Base-by-base conservation (phyloP, 2,329 filamentous ascomycete genomes). In the Ophiostoma sp. region DNA sequence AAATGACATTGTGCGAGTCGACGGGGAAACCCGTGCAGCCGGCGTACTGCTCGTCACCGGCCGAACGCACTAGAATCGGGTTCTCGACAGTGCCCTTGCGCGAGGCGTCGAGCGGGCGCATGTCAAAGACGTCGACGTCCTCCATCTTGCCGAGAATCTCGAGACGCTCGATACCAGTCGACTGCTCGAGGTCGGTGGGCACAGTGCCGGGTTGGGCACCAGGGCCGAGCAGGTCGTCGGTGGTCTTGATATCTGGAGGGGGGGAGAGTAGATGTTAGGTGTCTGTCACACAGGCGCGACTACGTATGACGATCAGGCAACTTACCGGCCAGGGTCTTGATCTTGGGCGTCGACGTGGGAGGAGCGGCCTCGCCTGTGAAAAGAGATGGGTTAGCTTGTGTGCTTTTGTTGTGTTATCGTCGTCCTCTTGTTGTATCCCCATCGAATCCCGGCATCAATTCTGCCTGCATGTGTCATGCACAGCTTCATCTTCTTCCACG, bases 111-210 rank as follows among this genome's bases (percentile, higher is more conserved):
- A 99, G 90, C 76, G 96, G 96, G 84, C 90, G 92, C 96, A 98
- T 97, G 86, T 99, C 95, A 87, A 99, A 99, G 82, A 98, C 88
- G 82, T 99, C 96, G 80, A 98, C 87, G 78, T 96, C 95, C 88
- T 98, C 94, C 92, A 98, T 97, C 91, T 99, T 99, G 85, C 96
- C 96, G 83, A 99, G 88, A 81, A 99, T 96, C 86, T 99, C 96
- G 79, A 99, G 90, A 90, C 96, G 95, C 88, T 99, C 96, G 75
- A 98, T 89, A 93, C 96, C 96, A 79, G 96, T 98, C 75, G 96
- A 86, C 85, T 99, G 96, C 84, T 98, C 94, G 82, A 97, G 84
- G 85, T 99, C 96, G 85, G 93, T 97, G 78, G 96, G 94, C 78
- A 99, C 87, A 82, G 92, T 93, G 82, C 96, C 95, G 77, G 90